Percentiles rank a stretch among this genome's conserved stretches.
Conservation (phyloP, 257 asterid genomes). For the Fraxinus americana region DNA sequence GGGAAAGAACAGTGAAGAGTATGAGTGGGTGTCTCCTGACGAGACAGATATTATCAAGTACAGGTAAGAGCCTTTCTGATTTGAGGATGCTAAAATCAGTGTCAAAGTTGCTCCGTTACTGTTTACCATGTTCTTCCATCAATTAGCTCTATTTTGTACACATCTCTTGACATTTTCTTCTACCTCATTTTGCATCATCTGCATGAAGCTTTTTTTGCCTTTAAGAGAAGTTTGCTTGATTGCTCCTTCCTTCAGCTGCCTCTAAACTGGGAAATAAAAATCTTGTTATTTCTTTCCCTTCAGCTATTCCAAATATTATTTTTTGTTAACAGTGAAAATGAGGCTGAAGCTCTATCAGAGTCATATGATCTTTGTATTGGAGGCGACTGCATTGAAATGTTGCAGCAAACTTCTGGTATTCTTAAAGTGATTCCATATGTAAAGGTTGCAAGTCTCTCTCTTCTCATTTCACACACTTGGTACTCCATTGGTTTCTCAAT, state of each 20-base stretch:
- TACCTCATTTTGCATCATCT: slow-evolving; percentile 6
- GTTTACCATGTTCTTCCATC: slow-evolving; percentile 12
- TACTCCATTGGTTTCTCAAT: slow-evolving; percentile 1
- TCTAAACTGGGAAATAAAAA: background rate
- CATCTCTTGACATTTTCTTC: slow-evolving; percentile 4
- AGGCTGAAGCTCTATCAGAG: slow-evolving; percentile 81
- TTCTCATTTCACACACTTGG: background rate
- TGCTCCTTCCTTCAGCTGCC: background rate
- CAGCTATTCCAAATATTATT: slow-evolving; percentile 18
- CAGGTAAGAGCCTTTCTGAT: slow-evolving; percentile 47
- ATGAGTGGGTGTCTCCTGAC: slow-evolving; percentile 94
- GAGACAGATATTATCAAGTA: slow-evolving; percentile 58
- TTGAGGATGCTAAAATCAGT: slow-evolving; percentile 3
- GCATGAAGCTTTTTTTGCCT: background rate
- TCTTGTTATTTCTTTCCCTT: slow-evolving; percentile 19
- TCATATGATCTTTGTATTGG: slow-evolving; percentile 87
- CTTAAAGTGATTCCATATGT: slow-evolving; percentile 89
- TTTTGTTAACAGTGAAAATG: slow-evolving; percentile 60
- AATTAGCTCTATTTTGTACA: slow-evolving; percentile 1
- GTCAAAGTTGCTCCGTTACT: slow-evolving; percentile 8
- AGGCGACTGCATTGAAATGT: slow-evolving; percentile 94
- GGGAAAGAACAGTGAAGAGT: slow-evolving; percentile 50
- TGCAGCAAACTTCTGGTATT: slow-evolving; percentile 76
- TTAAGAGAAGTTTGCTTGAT: slow-evolving; percentile 10
- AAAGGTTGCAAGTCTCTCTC: slow-evolving; percentile 52